Conservation (phyloP, 306 rosid genomes). For the Corylus americana region DNA sequence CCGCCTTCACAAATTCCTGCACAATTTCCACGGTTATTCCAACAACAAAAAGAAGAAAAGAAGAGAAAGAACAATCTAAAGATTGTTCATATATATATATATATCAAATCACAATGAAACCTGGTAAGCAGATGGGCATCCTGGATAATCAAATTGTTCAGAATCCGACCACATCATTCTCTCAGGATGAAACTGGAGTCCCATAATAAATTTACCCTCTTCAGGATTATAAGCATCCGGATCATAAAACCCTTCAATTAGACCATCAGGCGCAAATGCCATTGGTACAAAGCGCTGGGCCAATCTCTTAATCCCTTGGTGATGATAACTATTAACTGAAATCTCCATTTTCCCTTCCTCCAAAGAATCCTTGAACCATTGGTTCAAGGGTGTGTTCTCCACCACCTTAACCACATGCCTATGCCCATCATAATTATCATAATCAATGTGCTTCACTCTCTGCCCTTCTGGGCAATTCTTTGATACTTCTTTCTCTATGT, state of each 20-base stretch:
- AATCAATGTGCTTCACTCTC: constrained; percentile 62
- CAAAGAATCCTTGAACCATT: constrained; percentile 76
- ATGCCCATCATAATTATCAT: constrained; percentile 87
- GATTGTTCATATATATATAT: no score
- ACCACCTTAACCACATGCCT: constrained; percentile 72
- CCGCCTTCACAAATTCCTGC: no score
- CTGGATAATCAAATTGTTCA: constrained; percentile 83
- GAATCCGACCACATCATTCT: constrained; percentile 76
- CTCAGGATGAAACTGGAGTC: constrained; percentile 93
- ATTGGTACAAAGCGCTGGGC: constrained; percentile 86
- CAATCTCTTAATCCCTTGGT: constrained; percentile 84
- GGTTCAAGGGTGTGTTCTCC: constrained; percentile 68
- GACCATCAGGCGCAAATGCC: constrained; percentile 82
- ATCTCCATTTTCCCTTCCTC: constrained; percentile 59
- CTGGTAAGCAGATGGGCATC: constrained; percentile 87
- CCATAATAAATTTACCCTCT: constrained; percentile 94
- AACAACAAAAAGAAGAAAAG: no score
- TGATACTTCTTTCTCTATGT: constrained; percentile 66
- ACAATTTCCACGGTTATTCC: no score
- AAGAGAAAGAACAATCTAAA: no score
- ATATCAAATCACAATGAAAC: constrained; percentile 28
- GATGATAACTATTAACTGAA: constrained; percentile 87
- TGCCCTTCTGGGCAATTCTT: constrained; percentile 35
- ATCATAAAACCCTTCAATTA: constrained; percentile 87
- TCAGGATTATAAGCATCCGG: constrained; percentile 87